Conservation (phyloP, 305 asterid species). For the Monarda citriodora region DNA sequence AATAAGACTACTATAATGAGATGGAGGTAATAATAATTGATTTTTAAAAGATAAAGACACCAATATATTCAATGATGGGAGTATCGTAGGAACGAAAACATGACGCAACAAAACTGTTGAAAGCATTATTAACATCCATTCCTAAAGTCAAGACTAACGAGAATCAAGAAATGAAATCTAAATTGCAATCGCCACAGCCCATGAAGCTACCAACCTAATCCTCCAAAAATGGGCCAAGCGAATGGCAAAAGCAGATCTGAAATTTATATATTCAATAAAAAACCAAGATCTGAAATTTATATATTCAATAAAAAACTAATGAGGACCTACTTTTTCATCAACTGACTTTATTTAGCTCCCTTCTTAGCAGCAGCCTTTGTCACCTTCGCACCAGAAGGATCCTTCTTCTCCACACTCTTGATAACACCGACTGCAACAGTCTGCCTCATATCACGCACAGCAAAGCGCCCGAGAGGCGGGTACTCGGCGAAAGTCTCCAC, state of each 20-base stretch:
- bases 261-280: neutral
- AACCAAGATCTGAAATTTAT: neutral
- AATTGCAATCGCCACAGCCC: constrained; percentile 6
- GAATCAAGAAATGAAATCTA: too few relatives aligned
- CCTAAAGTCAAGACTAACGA: neutral
- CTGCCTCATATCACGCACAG: constrained; percentile 34
- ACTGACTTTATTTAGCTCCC: constrained; percentile 44
- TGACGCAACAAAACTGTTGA: too few relatives aligned
- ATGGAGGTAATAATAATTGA: too few relatives aligned
- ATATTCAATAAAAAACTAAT: neutral
- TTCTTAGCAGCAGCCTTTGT: constrained; percentile 53
- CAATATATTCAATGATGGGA: too few relatives aligned
- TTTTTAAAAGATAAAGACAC: too few relatives aligned
- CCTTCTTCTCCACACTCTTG: constrained; percentile 43
- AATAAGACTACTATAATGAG: too few relatives aligned
- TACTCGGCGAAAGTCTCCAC: constrained; percentile 64
- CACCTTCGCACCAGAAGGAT: constrained; percentile 35
- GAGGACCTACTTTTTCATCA: too few relatives aligned
- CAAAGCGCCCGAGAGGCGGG: constrained; percentile 37
- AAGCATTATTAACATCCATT: neutral
- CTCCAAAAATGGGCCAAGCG: neutral
- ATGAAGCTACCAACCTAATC: constrained; percentile 8
- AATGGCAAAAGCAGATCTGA: neutral
- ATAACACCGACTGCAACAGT: constrained; percentile 34
- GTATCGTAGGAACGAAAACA: too few relatives aligned